phyloP scores from a whole-genome alignment of 257 asterid species.

The Nicotiana sylvestris region DNA sequence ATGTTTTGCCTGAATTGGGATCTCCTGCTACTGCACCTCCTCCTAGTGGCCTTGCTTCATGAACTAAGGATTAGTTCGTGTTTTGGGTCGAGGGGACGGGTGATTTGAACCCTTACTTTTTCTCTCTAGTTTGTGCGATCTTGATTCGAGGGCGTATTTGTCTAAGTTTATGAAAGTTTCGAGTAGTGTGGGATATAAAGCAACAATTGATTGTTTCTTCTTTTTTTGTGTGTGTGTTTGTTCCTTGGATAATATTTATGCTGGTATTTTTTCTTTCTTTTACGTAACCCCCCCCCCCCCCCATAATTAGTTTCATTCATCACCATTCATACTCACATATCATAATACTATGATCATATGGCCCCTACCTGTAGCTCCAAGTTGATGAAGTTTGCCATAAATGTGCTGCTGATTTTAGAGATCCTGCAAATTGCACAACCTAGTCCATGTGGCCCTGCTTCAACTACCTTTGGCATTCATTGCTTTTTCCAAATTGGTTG shows the following conservation, averaged over 20 bases:
- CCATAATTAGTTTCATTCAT: too few relatives aligned
- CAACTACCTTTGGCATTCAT: neutral
- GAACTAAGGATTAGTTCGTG: neutral
- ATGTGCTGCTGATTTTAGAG: neutral
- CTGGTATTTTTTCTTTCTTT: neutral
- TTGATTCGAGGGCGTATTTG: neutral
- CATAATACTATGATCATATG: neutral
- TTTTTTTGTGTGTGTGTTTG: neutral
- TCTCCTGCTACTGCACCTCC: conserved; percentile 16
- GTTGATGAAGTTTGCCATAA: conserved; percentile 37
- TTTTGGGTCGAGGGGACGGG: neutral
- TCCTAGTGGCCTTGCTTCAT: too few relatives aligned
- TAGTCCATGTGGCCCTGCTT: neutral
- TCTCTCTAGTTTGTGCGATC: neutral
- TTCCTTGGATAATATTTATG: neutral
- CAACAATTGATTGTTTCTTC: neutral
- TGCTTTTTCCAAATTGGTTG: conserved; percentile 5
- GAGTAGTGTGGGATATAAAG: neutral
- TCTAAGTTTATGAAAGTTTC: neutral
- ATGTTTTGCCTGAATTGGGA: conserved; percentile 9
- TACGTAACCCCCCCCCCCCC: too few relatives aligned
- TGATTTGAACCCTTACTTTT: neutral
- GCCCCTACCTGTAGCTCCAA: neutral
- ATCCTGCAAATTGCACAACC: conserved; percentile 9
- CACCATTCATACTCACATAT: neutral